Conservation (phyloP, 1,284 basidiomycete genomes). For the Moesziomyces parantarcticus region DNA sequence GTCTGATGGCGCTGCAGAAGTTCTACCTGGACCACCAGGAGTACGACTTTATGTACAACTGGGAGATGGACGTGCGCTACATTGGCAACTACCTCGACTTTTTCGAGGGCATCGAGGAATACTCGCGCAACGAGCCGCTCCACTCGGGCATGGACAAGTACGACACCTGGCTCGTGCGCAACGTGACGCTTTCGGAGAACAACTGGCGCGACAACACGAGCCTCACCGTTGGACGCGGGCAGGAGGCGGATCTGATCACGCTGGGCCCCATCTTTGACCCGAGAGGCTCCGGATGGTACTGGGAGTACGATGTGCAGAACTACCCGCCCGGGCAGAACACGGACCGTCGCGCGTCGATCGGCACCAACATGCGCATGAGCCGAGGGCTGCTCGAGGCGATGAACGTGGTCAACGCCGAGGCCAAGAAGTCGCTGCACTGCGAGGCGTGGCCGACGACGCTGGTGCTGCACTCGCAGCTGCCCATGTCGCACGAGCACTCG, state of each 20-base stretch:
- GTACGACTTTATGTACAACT: slow-evolving; percentile 68
- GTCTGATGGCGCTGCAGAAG: slow-evolving; percentile 67
- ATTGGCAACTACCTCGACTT: slow-evolving; percentile 67
- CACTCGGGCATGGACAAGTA: slow-evolving; percentile 67
- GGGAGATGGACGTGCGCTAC: slow-evolving; percentile 68
- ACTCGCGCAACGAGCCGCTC: slow-evolving; percentile 63
- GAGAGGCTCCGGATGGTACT: slow-evolving; percentile 67
- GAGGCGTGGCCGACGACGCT: slow-evolving; percentile 67
- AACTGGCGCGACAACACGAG: slow-evolving; percentile 61
- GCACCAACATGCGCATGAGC: slow-evolving; percentile 67
- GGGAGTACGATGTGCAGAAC: slow-evolving; percentile 68
- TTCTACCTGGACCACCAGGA: slow-evolving; percentile 68
- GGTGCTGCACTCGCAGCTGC: slow-evolving; percentile 66
- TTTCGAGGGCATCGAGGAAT: slow-evolving; percentile 66
- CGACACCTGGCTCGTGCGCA: slow-evolving; percentile 65
- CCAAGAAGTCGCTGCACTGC: slow-evolving; percentile 67
- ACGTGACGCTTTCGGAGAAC: slow-evolving; percentile 60
- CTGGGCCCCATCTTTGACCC: slow-evolving; percentile 67
- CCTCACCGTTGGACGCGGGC: slow-evolving; percentile 52
- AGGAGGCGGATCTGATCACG: slow-evolving; percentile 67
- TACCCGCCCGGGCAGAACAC: slow-evolving; percentile 63
- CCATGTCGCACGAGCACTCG: slow-evolving; percentile 62
- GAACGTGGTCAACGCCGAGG: slow-evolving; percentile 67
- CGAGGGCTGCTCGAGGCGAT: slow-evolving; percentile 66
- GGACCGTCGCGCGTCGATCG: slow-evolving; percentile 65